Evolutionary conservation across 768 basidiomycete species (phyloP).

Genomic region (Postia placenta): DNA sequence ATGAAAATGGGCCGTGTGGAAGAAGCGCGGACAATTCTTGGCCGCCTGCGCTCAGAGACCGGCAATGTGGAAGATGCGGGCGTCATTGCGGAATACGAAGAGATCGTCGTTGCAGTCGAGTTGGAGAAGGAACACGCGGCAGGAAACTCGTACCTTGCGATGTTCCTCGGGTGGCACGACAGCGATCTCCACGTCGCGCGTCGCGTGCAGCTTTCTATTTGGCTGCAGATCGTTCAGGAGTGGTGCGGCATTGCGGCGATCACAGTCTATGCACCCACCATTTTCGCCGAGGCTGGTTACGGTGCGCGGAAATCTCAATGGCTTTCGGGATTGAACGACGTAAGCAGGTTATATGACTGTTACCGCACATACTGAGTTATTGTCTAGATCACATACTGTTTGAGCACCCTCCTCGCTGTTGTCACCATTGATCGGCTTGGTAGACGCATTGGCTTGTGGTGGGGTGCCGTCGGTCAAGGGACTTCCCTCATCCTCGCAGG

Average conservation of each 20-base stretch:
- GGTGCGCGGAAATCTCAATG: constrained; percentile 36
- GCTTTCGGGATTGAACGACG: constrained; percentile 40
- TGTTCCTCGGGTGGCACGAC: constrained; percentile 36
- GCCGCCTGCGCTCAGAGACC: constrained; percentile 26
- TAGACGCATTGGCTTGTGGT: constrained; percentile 38
- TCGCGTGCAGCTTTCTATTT: constrained; percentile 36
- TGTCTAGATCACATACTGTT: constrained; percentile 36
- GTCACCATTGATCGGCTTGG: constrained; percentile 39
- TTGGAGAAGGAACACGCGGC: constrained; percentile 34
- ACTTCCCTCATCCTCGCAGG: constrained; percentile 33
- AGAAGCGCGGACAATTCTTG: constrained; percentile 32
- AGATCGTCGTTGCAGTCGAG: constrained; percentile 32
- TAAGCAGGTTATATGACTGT: constrained; percentile 11
- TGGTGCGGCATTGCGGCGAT: constrained; percentile 43
- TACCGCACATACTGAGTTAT: neutral
- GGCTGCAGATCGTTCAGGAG: constrained; percentile 42
- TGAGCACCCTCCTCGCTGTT: constrained; percentile 34
- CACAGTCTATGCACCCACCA: constrained; percentile 40
- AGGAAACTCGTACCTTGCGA: constrained; percentile 37
- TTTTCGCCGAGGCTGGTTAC: constrained; percentile 39
- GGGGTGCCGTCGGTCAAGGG: constrained; percentile 40
- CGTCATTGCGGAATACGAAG: constrained; percentile 29
- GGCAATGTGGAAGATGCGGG: constrained; percentile 18
- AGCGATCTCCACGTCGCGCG: constrained; percentile 36
- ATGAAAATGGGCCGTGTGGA: constrained; percentile 32